Base-by-base conservation (phyloP, 164 flowering plant species). In the Vitis labrusca region DNA sequence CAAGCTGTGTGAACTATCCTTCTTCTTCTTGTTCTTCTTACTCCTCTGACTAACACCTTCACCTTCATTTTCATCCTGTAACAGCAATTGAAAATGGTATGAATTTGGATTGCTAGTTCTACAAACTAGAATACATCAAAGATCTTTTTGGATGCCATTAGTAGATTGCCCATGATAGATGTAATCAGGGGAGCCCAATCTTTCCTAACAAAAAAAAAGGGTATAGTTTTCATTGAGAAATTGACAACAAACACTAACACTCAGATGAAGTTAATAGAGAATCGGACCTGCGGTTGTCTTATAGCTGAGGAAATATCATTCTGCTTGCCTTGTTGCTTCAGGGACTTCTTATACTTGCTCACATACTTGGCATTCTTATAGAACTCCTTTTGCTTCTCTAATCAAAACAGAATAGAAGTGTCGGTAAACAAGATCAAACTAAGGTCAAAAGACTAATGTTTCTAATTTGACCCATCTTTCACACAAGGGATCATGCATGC, bases 351-450 rank as follows among this genome's bases (percentile, higher is more conserved):
- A 77, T 82, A 93, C 82, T 90, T 86, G 73, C 58, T 82, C 54
- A 91, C 86, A 67, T 67, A 78, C 76, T 91, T 93, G 12, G 95
- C 92, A 85, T 91, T 91, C 78, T 81, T 90, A 72, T 91, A 89
- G 71, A 90, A 93, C 79, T 93, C 98, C 77, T 79, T 87, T 73
- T 87, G 85, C 87, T 91, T 91, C 75, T 93, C 98, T 93, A 86
- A 50, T 10, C 15, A 19, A 23, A 67, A 69, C 53, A 32, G 54
- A 58, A 66, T 17, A 64, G 13, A 53, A 50, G 15, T 8, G n/a
- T 58, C 56, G 49, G 16, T 50, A 14, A 44, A 30, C 10, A 49
- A 11, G 15, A 10, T 9, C n/a, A 13, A 23, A 0, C 52, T 0
- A 9, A 37, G 12, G 8, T 11, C 48, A 15, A 17, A 23, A 15